These are phyloP conservation scores for Boletus edulis DNA, from an alignment of 768 basidiomycete genomes.

Conservation along the genomic window DNA sequence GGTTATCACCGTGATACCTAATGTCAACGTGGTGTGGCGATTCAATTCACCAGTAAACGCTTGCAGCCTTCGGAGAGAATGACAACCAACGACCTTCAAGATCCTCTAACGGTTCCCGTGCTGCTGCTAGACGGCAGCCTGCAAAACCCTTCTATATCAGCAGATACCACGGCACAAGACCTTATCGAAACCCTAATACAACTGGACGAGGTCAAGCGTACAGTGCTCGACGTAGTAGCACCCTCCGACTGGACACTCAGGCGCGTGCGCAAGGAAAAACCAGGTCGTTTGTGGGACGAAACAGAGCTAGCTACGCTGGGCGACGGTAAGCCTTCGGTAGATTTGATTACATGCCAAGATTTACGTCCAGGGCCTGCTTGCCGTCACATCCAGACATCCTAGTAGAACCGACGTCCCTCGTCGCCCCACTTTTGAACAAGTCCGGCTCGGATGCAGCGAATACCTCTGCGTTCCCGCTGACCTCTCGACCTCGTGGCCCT, in stretches of 20 bases:
- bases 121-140: conserved; percentile 56
- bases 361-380: conserved; percentile 11
- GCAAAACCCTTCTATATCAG: conserved; percentile 57
- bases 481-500: conserved; percentile 65
- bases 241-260: conserved; percentile 71
- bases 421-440: conserved; percentile 54
- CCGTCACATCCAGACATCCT: conserved; percentile 44
- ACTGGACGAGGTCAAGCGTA: conserved; percentile 48
- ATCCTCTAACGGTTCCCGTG: conserved; percentile 54
- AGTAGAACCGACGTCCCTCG: conserved; percentile 34
- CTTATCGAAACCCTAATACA: conserved; percentile 52
- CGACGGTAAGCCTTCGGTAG: conserved; percentile 47
- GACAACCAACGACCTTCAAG: conserved; percentile 27
- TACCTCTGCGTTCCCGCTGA: conserved; percentile 55
- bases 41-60: neutral
- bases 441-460: conserved; percentile 29
- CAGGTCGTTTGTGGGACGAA: conserved; percentile 69
- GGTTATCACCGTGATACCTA: neutral
- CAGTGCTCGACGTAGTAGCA: conserved; percentile 50
- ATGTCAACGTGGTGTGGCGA: conserved; percentile 1
- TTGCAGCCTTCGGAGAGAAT: conserved; percentile 2
- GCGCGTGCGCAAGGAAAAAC: conserved; percentile 52
- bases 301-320: conserved; percentile 62
- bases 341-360: neutral
- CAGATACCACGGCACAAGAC: conserved; percentile 56